Evolutionary conservation across 106 monocot genomes (phyloP).

Genomic region (Acorus calamus): DNA sequence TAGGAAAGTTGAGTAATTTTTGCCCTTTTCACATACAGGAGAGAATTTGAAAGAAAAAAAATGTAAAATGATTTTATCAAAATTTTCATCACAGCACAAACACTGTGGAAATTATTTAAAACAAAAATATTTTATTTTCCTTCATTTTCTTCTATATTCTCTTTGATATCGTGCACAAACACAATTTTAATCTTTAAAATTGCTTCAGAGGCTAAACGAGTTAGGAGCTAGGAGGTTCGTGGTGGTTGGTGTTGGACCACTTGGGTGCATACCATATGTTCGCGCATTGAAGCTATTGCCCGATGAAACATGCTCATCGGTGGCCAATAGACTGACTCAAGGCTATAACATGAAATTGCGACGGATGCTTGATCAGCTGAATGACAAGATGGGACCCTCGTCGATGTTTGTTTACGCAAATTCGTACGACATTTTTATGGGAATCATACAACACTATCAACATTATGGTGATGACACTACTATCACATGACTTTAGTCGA

Average conservation of each 20-base stretch:
- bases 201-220: slow-evolving; percentile 19
- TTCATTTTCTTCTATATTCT: no score
- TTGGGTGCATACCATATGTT: slow-evolving; percentile 49
- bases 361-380: slow-evolving; percentile 16
- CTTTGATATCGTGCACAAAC: no score
- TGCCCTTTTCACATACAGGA: no score
- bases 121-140: no score
- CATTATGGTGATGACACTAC: slow-evolving; percentile 19
- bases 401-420: slow-evolving; percentile 31
- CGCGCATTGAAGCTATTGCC: slow-evolving; percentile 16
- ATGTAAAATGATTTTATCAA: no score
- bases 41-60: no score
- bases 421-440: slow-evolving; percentile 31
- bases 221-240: slow-evolving; percentile 39
- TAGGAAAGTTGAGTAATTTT: no score
- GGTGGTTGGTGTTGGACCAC: slow-evolving; percentile 36
- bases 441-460: slow-evolving; percentile 17
- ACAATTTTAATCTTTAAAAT: no score
- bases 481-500: no score
- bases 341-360: slow-evolving; percentile 42
- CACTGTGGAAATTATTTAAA: no score
- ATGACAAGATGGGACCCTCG: slow-evolving; percentile 27
- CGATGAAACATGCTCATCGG: slow-evolving; percentile 21
- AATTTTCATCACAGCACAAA: no score
- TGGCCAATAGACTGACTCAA: slow-evolving; percentile 17